phyloP scores from a whole-genome alignment of 2,329 filamentous ascomycete genomes.

The Colletotrichum coccodes region DNA sequence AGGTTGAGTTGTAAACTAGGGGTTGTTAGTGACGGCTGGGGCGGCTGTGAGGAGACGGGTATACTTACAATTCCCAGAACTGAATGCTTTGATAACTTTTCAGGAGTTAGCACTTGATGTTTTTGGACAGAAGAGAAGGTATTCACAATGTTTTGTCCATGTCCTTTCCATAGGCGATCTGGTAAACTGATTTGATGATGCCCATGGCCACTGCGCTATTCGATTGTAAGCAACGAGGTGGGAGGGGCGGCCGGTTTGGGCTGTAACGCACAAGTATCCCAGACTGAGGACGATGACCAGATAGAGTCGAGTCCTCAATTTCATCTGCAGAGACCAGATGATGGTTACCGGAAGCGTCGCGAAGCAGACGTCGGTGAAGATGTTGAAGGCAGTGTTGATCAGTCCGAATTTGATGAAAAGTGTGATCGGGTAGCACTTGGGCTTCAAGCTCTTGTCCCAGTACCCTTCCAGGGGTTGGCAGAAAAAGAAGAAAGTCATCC shows the following conservation, averaged over 20 bases:
- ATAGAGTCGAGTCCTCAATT: slow-evolving; percentile 46
- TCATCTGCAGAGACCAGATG: slow-evolving; percentile 51
- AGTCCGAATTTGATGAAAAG: slow-evolving; percentile 17
- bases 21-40: not conserved
- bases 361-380: slow-evolving; percentile 51
- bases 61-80: slow-evolving; percentile 45
- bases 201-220: slow-evolving; percentile 49
- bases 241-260: not conserved
- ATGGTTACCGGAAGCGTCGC: slow-evolving; percentile 52
- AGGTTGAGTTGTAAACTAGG: slow-evolving; percentile 50
- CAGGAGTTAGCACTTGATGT: not conserved
- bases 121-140: not conserved
- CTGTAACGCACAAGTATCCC: slow-evolving; percentile 30
- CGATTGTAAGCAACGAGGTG: not conserved
- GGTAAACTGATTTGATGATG: slow-evolving; percentile 48
- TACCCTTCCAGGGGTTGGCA: slow-evolving; percentile 10
- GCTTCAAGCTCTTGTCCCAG: slow-evolving; percentile 19
- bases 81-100: slow-evolving; percentile 36
- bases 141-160: slow-evolving; percentile 45
- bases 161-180: slow-evolving; percentile 43
- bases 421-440: slow-evolving; percentile 11
- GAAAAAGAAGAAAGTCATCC: slow-evolving; percentile 18
- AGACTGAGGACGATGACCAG: slow-evolving; percentile 41
- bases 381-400: slow-evolving; percentile 8
- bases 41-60: not conserved